A percentile compares a stretch with the other conserved stretches of the same genome.
These are phyloP conservation scores for Casaregolazyma lundiana DNA, from an alignment of 1,139 yeast species.

Conservation along the genomic window DNA sequence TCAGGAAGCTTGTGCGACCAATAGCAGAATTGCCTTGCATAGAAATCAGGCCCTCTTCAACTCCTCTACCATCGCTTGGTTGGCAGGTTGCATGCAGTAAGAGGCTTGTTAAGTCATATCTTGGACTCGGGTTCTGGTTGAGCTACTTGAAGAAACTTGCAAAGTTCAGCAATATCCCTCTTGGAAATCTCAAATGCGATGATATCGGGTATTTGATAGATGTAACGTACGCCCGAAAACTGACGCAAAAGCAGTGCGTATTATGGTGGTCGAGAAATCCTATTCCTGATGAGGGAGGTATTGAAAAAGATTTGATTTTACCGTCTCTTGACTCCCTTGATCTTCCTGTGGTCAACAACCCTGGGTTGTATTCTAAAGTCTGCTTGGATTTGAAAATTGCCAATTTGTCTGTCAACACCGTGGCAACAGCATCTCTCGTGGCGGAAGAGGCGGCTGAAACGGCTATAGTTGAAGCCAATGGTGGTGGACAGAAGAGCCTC, in stretches of 20 bases:
- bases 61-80: slow-evolving; percentile 66
- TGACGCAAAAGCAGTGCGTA: slow-evolving; percentile 60
- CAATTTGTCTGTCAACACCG: slow-evolving; percentile 78
- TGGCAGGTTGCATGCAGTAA: slow-evolving; percentile 79
- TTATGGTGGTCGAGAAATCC: slow-evolving; percentile 93
- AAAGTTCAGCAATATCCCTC: slow-evolving; percentile 71
- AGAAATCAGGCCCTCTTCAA: slow-evolving; percentile 46
- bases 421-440: slow-evolving; percentile 75
- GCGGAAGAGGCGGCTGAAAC: slow-evolving; percentile 86
- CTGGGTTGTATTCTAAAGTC: slow-evolving; percentile 74
- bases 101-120: slow-evolving; percentile 63
- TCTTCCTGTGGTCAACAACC: slow-evolving; percentile 69
- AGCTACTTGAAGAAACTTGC: slow-evolving; percentile 62
- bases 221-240: slow-evolving; percentile 75
- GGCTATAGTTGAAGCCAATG: slow-evolving; percentile 40
- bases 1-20: slow-evolving; percentile 30
- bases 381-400: slow-evolving; percentile 77
- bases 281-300: slow-evolving; percentile 82
- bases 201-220: slow-evolving; percentile 79
- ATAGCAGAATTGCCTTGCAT: slow-evolving; percentile 59
- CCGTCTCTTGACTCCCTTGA: slow-evolving; percentile 55
- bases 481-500: slow-evolving; percentile 13
- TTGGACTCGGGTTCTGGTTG: slow-evolving; percentile 73
- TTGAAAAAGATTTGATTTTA: slow-evolving; percentile 53
- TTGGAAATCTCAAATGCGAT: slow-evolving; percentile 76